These are phyloP conservation scores for Pugionium cornutum DNA, from an alignment of 345 rosid genomes.

Conservation along the genomic window DNA sequence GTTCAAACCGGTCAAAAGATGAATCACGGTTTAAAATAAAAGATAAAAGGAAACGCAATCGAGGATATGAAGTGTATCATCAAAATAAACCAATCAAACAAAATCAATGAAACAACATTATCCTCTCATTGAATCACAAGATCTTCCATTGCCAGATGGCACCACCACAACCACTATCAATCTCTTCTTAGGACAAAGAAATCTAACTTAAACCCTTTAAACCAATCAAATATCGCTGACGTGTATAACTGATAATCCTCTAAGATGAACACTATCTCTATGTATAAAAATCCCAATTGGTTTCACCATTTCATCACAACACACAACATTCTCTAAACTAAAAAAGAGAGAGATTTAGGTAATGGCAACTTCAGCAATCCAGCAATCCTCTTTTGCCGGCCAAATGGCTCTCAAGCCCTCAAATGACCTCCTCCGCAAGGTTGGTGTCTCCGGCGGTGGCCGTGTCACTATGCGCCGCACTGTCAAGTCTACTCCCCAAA, in stretches of 20 bases:
- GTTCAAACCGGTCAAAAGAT: background rate
- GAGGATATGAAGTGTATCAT: conserved; percentile 8
- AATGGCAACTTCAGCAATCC: conserved; percentile 89
- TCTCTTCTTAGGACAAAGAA: conserved; percentile 39
- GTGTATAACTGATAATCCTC: conserved; percentile 55
- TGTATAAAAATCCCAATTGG: conserved; percentile 38
- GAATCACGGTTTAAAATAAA: background rate
- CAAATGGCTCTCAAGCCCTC: conserved; percentile 68
- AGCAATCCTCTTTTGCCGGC: conserved; percentile 81
- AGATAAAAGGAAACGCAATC: conserved; percentile 16
- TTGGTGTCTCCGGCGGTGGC: conserved; percentile 60
- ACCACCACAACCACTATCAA: conserved; percentile 30
- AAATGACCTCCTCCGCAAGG: conserved; percentile 71
- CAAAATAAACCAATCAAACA: conserved; percentile 9
- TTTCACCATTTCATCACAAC: conserved; percentile 12
- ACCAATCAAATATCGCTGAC: conserved; percentile 53
- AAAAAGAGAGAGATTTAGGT: background rate
- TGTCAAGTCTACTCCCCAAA: conserved; percentile 69
- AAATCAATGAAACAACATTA: background rate
- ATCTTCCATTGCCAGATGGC: conserved; percentile 51
- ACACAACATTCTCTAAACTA: background rate
- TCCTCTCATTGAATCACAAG: conserved; percentile 30
- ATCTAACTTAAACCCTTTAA: conserved; percentile 42
- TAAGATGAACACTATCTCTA: conserved; percentile 26
- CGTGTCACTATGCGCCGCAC: conserved; percentile 82